A percentile compares a stretch with the other conserved stretches of the same genome.
These are phyloP conservation scores for Sporothrix globosa DNA, from an alignment of 2,329 filamentous ascomycete genomes.

Conservation along the genomic window DNA sequence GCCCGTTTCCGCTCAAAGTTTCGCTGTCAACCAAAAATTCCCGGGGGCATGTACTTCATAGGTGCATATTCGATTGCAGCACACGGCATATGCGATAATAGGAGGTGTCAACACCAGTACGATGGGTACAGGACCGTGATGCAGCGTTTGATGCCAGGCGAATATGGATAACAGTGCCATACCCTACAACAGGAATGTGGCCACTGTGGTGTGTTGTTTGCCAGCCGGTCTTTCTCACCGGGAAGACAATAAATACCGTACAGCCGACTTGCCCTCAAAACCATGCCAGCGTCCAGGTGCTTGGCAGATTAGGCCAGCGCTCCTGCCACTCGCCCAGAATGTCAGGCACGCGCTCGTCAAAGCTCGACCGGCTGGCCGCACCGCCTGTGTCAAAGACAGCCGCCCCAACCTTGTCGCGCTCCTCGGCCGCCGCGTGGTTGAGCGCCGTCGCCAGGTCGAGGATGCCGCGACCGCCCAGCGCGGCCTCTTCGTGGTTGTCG, in stretches of 20 bases:
- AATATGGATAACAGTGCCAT: too few relatives aligned
- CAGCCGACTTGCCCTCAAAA: constrained; percentile 58
- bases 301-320: constrained; percentile 86
- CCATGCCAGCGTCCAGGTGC: constrained; percentile 94
- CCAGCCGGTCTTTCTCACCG: too few relatives aligned
- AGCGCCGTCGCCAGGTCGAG: constrained; percentile 85
- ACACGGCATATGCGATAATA: neutral
- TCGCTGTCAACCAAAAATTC: neutral
- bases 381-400: constrained; percentile 70
- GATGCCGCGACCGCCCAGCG: constrained; percentile 87
- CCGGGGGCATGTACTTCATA: neutral
- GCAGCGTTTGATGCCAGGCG: neutral
- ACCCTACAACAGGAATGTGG: too few relatives aligned
- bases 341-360: constrained; percentile 92
- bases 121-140: neutral
- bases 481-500: constrained; percentile 96
- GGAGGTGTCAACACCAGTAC: neutral
- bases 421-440: constrained; percentile 77
- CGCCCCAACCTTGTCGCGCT: constrained; percentile 68
- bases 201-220: too few relatives aligned
- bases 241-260: too few relatives aligned
- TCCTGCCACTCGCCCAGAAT: constrained; percentile 94
- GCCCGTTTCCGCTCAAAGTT: constrained; percentile 20
- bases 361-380: constrained; percentile 69
- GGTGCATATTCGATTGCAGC: neutral